Percentiles rank a stretch among this genome's conserved stretches.
Evolutionary conservation across 2,329 filamentous ascomycete genomes (phyloP).

Genomic region (Xylaria arbuscula): DNA sequence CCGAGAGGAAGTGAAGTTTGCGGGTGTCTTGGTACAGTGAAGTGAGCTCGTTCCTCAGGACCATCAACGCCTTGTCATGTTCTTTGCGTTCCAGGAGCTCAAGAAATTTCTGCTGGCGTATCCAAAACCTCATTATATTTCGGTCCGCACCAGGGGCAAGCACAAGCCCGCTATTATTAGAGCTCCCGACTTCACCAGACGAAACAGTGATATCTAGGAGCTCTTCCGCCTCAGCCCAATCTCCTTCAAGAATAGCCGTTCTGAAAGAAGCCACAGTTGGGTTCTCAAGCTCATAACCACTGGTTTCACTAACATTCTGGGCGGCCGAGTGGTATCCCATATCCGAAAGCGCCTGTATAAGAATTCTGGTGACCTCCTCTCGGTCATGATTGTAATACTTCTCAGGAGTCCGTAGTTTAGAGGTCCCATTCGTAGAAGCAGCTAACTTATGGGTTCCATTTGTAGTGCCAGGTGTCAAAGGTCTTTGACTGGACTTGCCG

Average conservation of each 20-base stretch:
- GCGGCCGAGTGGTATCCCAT: constrained; percentile 87
- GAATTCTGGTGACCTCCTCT: constrained; percentile 90
- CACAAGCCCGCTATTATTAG: constrained; percentile 70
- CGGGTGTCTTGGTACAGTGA: constrained; percentile 83
- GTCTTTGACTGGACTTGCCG: constrained; percentile 63
- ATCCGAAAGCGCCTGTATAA: constrained; percentile 91
- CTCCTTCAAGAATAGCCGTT: constrained; percentile 79
- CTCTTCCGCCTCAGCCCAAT: constrained; percentile 87
- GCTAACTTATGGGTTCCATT: constrained; percentile 62
- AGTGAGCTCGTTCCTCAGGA: constrained; percentile 89
- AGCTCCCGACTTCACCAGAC: constrained; percentile 49
- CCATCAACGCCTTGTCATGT: constrained; percentile 77
- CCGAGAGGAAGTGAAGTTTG: constrained; percentile 85
- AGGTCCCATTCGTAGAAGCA: constrained; percentile 66
- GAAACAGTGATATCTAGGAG: constrained; percentile 71
- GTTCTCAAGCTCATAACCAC: constrained; percentile 88
- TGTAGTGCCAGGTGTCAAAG: constrained; percentile 51
- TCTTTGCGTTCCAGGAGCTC: constrained; percentile 86
- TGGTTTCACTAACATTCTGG: constrained; percentile 78
- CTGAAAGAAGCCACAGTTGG: constrained; percentile 88
- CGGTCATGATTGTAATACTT: constrained; percentile 85
- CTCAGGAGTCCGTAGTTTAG: constrained; percentile 50
- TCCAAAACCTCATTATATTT: constrained; percentile 84
- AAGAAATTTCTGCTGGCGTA: constrained; percentile 94
- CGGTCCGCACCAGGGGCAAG: constrained; percentile 80